These are phyloP conservation scores for Acanthamoeba triangularis DNA, from an alignment of 208 protist species.

Conservation along the genomic window DNA sequence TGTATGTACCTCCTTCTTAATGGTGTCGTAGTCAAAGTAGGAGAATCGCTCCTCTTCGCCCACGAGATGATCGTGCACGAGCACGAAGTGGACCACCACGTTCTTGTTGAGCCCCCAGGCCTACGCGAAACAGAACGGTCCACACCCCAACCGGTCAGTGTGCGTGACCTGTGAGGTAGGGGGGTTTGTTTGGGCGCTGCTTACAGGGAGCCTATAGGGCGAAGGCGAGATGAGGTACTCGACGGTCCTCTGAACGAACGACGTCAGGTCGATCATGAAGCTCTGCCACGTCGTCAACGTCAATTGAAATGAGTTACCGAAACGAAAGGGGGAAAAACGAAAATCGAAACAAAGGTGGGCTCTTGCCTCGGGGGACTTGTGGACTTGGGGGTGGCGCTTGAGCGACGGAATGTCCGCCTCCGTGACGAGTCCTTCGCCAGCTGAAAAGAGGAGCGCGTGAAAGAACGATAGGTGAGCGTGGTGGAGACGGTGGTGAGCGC, in stretches of 20 bases:
- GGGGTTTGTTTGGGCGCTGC: no score
- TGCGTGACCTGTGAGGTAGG: background rate
- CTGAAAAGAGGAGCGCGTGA: background rate
- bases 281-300: background rate
- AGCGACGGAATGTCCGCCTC: constrained; percentile 29
- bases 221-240: background rate
- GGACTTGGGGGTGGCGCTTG: background rate
- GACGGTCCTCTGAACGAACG: constrained; percentile 3
- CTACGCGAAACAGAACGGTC: background rate
- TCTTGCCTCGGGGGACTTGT: background rate
- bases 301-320: background rate
- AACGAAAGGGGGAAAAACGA: background rate
- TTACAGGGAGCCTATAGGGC: background rate
- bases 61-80: constrained; percentile 38
- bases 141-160: background rate
- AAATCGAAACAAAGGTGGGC: background rate
- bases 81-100: constrained; percentile 3
- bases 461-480: background rate
- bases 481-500: background rate
- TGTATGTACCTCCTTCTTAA: constrained; percentile 3
- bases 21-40: constrained; percentile 56
- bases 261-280: constrained; percentile 39
- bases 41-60: constrained; percentile 31
- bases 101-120: background rate
- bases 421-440: constrained; percentile 9